Evolutionary conservation across 768 basidiomycete species (phyloP).

Genomic region (Amanita muscaria): DNA sequence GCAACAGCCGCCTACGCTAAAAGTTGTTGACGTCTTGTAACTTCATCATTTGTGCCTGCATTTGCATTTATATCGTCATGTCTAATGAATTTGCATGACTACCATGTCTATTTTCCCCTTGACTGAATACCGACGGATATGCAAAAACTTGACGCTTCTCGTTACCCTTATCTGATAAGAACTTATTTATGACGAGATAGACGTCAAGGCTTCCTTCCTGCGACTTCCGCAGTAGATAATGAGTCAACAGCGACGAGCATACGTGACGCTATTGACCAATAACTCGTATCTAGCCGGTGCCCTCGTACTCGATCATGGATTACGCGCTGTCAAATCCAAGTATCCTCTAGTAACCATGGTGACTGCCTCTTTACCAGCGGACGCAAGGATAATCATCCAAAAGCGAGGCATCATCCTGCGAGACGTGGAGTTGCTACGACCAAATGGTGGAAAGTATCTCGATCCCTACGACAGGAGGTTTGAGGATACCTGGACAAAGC

Average conservation of each 20-base stretch:
- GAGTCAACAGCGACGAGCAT: conserved; percentile 40
- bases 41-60: conserved; percentile 5
- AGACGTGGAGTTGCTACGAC: conserved; percentile 53
- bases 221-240: conserved; percentile 16
- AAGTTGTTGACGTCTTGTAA: not conserved
- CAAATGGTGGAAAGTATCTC: conserved; percentile 36
- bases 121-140: not conserved
- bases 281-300: conserved; percentile 56
- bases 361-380: conserved; percentile 45
- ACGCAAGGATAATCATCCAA: conserved; percentile 42
- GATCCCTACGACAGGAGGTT: conserved; percentile 44
- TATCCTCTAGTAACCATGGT: conserved; percentile 80
- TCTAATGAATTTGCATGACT: conserved; percentile 4
- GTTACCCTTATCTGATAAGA: conserved; percentile 2
- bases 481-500: conserved; percentile 65
- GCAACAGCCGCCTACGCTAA: conserved; percentile 8
- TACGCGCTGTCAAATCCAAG: conserved; percentile 43
- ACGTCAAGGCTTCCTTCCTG: not conserved
- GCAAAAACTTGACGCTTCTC: not conserved
- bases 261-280: conserved; percentile 73
- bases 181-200: not conserved
- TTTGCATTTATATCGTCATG: conserved; percentile 1
- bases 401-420: conserved; percentile 43
- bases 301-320: conserved; percentile 49
- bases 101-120: not conserved